Evolutionary conservation across 352 stramenopile genomes (phyloP).

Genomic region (Phytopythium aichiense): DNA sequence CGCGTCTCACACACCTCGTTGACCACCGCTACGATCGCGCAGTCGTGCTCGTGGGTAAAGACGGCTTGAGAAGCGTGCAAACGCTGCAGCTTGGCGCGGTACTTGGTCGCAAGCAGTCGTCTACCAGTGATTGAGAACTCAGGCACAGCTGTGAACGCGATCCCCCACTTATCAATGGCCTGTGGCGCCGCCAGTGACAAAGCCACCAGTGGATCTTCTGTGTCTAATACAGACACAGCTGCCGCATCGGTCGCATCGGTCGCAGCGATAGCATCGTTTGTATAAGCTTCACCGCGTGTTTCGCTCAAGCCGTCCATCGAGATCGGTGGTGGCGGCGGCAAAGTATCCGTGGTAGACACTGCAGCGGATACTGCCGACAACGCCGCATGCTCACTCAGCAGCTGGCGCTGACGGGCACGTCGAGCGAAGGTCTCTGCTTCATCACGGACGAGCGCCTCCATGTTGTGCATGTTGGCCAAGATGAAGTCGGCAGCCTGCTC

Average conservation of each 20-base stretch:
- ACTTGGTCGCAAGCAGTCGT: slow-evolving; percentile 69
- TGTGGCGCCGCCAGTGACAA: slow-evolving; percentile 18
- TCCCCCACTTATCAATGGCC: slow-evolving; percentile 74
- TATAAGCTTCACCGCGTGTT: slow-evolving; percentile 53
- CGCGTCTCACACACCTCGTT: slow-evolving; percentile 82
- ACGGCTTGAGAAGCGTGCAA: slow-evolving; percentile 65
- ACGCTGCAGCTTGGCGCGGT: slow-evolving; percentile 48
- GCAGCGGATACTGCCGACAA: slow-evolving; percentile 11
- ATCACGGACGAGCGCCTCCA: slow-evolving; percentile 75
- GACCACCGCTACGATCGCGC: slow-evolving; percentile 73
- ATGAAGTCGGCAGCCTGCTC: slow-evolving; percentile 83
- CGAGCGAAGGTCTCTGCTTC: slow-evolving; percentile 53
- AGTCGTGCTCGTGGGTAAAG: slow-evolving; percentile 64
- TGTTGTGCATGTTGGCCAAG: slow-evolving; percentile 79
- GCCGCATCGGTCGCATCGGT: background rate
- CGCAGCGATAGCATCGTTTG: slow-evolving; percentile 25
- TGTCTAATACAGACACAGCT: background rate
- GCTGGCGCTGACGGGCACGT: slow-evolving; percentile 43
- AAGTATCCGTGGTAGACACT: slow-evolving; percentile 10
- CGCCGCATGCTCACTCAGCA: slow-evolving; percentile 20
- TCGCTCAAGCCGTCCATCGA: slow-evolving; percentile 22
- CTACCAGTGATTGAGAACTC: slow-evolving; percentile 82
- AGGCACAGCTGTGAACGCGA: slow-evolving; percentile 79
- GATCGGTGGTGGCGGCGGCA: slow-evolving; percentile 20
- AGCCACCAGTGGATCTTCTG: background rate